Base-by-base conservation (phyloP, 202 grass and related monocot species). In the Hordeum pubiflorum region DNA sequence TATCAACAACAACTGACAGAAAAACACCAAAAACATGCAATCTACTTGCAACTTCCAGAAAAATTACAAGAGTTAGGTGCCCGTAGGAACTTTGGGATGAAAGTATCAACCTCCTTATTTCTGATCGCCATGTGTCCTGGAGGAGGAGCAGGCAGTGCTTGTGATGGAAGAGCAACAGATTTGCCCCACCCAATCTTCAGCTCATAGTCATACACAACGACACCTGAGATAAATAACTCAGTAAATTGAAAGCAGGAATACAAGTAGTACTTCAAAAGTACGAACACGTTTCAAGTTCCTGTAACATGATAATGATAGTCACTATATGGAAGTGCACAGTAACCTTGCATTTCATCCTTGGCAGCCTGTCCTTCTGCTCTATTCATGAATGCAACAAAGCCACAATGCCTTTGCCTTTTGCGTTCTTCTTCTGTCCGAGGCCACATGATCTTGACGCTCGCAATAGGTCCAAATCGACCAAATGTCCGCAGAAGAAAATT, bases 311-410 rank as follows among this genome's bases (percentile, higher is more conserved):
- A 15, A 86, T 52, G 52, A 76, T 76, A 15, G 44, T 14, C 78
- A 82, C 55, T 74, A 69, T 9, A 81, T 36, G 69, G 27, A 68
- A 83, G 8, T 48, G 56, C 31, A 36, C 60, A 80, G 18, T 76
- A 79, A 98, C 96, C 96, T 98, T 98, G 92, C 96, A 98, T 98
- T 89, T 98, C 96, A 82, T 98, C 96, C 73, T 98, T 98, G 14
- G 95, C 96, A 76, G 96, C 96, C 56, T 98, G 96, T 69, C 92
- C 96, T 31, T 98, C 96, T 54, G 83, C 74, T 88, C 96, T 92
- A 66, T 98, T 95, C 96, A 98, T 98, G 82, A 98, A 98, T 63
- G 96, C 96, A 91, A 98, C 96, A 83, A 98, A 98, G 31, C 96
- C 96, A 71, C 96, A 98, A 85, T 98, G 94, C 76, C 96, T 93